phyloP scores from a whole-genome alignment of 2,329 filamentous ascomycete genomes.

The Talaromyces pinophilus region DNA sequence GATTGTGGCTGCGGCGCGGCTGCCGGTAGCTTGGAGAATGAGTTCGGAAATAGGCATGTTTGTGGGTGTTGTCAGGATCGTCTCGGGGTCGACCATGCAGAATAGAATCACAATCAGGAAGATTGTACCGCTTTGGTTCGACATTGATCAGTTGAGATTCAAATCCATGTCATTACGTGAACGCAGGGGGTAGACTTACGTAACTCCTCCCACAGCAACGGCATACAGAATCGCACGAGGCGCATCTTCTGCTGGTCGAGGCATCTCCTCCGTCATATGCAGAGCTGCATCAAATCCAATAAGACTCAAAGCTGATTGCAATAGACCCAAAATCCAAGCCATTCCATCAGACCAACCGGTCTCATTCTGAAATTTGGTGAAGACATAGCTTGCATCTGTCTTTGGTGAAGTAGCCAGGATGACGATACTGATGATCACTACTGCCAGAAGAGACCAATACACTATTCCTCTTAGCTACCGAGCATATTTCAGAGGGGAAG shows the following conservation, averaged over 20 bases:
- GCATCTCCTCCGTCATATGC: constrained; percentile 14
- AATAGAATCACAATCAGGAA: background rate
- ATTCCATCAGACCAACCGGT: background rate
- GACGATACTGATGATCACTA: background rate
- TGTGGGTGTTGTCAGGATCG: background rate
- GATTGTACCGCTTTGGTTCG: background rate
- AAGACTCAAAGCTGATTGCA: constrained; percentile 2
- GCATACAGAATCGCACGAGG: constrained; percentile 8
- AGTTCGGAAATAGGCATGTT: background rate
- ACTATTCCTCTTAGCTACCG: background rate
- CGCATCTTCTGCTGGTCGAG: constrained; percentile 7
- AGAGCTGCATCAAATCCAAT: constrained; percentile 7
- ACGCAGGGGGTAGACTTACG: background rate
- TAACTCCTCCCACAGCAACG: background rate
- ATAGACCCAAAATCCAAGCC: constrained; percentile 1
- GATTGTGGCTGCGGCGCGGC: background rate
- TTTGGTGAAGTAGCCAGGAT: background rate
- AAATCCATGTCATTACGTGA: no score
- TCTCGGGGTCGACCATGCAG: background rate
- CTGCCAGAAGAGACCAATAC: background rate
- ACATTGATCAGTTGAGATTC: background rate
- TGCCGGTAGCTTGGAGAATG: background rate
- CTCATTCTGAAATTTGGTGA: background rate
- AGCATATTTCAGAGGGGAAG: background rate
- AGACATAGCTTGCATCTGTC: background rate